Evolutionary conservation across 2,329 filamentous ascomycete species (phyloP).

Genomic region (Verticillium isaacii): DNA sequence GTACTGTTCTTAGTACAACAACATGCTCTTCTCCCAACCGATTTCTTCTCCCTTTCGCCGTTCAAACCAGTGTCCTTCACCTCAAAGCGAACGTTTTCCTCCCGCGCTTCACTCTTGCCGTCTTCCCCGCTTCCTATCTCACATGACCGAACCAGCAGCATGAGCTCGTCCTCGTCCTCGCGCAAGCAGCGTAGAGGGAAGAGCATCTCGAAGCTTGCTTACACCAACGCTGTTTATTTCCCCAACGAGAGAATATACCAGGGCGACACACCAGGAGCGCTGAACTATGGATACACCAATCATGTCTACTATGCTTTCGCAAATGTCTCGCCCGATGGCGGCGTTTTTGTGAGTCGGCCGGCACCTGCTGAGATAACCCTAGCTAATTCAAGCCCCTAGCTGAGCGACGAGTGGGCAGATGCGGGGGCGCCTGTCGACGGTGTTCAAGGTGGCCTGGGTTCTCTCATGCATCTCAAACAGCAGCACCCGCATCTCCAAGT

Average conservation of each 20-base stretch:
- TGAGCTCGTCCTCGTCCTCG: constrained; percentile 33
- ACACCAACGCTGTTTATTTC: constrained; percentile 77
- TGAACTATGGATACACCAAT: constrained; percentile 73
- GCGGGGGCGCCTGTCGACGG: constrained; percentile 68
- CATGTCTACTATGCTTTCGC: constrained; percentile 83
- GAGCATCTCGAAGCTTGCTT: constrained; percentile 46
- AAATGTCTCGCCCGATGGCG: constrained; percentile 66
- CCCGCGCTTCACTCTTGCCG: neutral
- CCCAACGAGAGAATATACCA: constrained; percentile 74
- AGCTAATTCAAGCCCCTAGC: constrained; percentile 35
- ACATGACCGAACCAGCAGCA: constrained; percentile 13
- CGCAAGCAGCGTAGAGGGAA: constrained; percentile 40
- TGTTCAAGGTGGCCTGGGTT: constrained; percentile 64
- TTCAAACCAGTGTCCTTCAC: constrained; percentile 10
- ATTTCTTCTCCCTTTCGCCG: constrained; percentile 5
- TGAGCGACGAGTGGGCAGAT: constrained; percentile 78
- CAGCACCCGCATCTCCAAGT: constrained; percentile 67
- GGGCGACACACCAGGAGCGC: constrained; percentile 65
- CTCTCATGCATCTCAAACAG: constrained; percentile 68
- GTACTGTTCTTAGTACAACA: constrained; percentile 6
- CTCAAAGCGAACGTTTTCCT: constrained; percentile 1
- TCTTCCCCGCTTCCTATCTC: neutral
- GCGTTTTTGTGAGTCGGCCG: constrained; percentile 62
- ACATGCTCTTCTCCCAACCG: constrained; percentile 7
- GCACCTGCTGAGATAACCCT: constrained; percentile 4